These are phyloP conservation scores for Neurospora sp. DNA, from an alignment of 495 filamentous ascomycete species.

Conservation along the genomic window DNA sequence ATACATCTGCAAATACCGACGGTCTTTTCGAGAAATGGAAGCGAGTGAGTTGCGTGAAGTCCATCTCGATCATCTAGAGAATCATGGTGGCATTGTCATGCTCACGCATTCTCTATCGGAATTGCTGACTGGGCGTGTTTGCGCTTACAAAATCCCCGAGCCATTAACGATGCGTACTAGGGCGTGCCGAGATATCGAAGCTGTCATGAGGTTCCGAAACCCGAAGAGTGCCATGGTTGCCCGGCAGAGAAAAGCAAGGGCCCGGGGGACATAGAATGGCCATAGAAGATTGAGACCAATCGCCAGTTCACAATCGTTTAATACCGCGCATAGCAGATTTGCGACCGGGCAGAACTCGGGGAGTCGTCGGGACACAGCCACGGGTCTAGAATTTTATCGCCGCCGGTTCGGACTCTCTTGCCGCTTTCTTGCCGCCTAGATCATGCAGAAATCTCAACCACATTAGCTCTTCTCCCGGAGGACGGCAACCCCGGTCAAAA, in stretches of 20 bases:
- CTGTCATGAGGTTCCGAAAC: background rate
- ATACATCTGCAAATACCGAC: background rate
- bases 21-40: background rate
- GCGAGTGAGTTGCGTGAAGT: background rate
- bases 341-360: background rate
- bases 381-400: background rate
- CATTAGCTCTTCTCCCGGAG: background rate
- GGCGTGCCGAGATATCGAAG: background rate
- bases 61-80: background rate
- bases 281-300: background rate
- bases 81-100: background rate
- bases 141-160: background rate
- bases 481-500: background rate
- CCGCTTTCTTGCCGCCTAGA: background rate
- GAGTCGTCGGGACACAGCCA: background rate
- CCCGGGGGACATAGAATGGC: background rate
- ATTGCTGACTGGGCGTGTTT: background rate
- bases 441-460: background rate
- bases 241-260: background rate
- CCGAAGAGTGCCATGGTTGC: background rate
- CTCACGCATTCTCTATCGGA: background rate
- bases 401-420: background rate
- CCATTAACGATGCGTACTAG: background rate
- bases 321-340: background rate
- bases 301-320: background rate